phyloP scores from a whole-genome alignment of 306 rosid genomes.

The Arachis hypogaea region DNA sequence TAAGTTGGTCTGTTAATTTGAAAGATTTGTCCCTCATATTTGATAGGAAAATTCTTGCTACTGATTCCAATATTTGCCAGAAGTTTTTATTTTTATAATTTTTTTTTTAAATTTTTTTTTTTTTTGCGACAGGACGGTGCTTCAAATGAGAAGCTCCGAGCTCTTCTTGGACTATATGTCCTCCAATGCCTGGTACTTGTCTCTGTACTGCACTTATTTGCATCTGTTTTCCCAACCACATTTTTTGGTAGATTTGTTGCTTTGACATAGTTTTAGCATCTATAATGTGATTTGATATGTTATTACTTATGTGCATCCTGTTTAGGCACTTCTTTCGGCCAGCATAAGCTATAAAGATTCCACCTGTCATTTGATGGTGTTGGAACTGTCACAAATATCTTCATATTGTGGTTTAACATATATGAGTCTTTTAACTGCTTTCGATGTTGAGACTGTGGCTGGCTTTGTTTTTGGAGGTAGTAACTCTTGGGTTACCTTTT shows the following conservation, averaged over 20 bases:
- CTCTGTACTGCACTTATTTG: slow-evolving; percentile 17
- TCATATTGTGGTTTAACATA: slow-evolving; percentile 80
- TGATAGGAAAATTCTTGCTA: slow-evolving; percentile 31
- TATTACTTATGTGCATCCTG: slow-evolving; percentile 15
- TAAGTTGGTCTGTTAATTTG: slow-evolving; percentile 64
- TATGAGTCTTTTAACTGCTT: slow-evolving; percentile 64
- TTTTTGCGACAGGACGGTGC: slow-evolving; percentile 57
- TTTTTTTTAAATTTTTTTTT: too few relatives aligned
- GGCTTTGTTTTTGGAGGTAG: slow-evolving; percentile 61
- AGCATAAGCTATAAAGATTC: slow-evolving; percentile 50
- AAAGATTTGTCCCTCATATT: slow-evolving; percentile 19
- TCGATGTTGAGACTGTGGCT: slow-evolving; percentile 58
- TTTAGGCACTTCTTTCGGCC: slow-evolving; percentile 81
- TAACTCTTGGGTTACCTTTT: slow-evolving; percentile 24
- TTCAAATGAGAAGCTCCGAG: slow-evolving; percentile 57
- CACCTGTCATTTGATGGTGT: slow-evolving; percentile 49
- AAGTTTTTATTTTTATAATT: slow-evolving; percentile 1
- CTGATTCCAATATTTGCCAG: slow-evolving; percentile 33
- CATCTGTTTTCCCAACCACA: slow-evolving; percentile 14
- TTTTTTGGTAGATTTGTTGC: slow-evolving; percentile 14
- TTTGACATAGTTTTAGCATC: slow-evolving; percentile 3
- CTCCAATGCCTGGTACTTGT: slow-evolving; percentile 73
- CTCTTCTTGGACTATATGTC: slow-evolving; percentile 76
- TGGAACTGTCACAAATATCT: slow-evolving; percentile 61
- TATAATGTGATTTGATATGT: slow-evolving; percentile 20